Conservation (phyloP, 1,139 yeast genomes). For the Sugiyamaella pinicola region DNA sequence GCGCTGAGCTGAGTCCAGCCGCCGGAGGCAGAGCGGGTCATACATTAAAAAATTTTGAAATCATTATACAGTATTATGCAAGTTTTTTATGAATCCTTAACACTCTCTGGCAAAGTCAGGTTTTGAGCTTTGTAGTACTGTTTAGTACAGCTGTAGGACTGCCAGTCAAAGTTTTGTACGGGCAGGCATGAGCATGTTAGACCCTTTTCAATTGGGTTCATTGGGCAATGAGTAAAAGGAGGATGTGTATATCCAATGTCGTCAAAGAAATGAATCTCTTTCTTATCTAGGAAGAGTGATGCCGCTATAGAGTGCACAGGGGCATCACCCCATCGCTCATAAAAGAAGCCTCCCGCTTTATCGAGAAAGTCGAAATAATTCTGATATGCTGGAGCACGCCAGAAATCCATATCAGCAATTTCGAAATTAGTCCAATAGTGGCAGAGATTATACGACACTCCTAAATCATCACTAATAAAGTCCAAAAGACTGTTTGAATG, state of each 20-base stretch:
- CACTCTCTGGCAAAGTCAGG: constrained; percentile 63
- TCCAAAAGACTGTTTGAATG: constrained; percentile 69
- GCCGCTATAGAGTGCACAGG: constrained; percentile 90
- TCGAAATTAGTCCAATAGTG: constrained; percentile 92
- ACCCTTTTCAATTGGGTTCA: constrained; percentile 50
- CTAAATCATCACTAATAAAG: constrained; percentile 67
- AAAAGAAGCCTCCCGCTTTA: constrained; percentile 81
- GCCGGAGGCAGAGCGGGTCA: not conserved
- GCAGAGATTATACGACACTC: constrained; percentile 65
- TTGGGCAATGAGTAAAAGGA: constrained; percentile 48
- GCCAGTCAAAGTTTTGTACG: constrained; percentile 75
- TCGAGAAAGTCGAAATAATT: constrained; percentile 73
- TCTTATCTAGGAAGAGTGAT: constrained; percentile 67
- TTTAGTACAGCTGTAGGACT: constrained; percentile 79
- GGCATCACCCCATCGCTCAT: constrained; percentile 94
- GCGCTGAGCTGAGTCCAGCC: too few species aligned
- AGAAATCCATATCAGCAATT: constrained; percentile 70
- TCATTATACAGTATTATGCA: constrained; percentile 3
- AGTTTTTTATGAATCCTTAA: not conserved
- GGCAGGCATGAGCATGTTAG: constrained; percentile 54
- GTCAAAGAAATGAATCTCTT: constrained; percentile 72
- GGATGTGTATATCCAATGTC: constrained; percentile 84
- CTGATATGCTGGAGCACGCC: constrained; percentile 70
- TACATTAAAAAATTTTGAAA: not conserved
- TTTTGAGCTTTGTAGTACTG: constrained; percentile 65